These are phyloP conservation scores for Vaccinium darrowii DNA, from an alignment of 148 eudicot genomes.

Conservation along the genomic window DNA sequence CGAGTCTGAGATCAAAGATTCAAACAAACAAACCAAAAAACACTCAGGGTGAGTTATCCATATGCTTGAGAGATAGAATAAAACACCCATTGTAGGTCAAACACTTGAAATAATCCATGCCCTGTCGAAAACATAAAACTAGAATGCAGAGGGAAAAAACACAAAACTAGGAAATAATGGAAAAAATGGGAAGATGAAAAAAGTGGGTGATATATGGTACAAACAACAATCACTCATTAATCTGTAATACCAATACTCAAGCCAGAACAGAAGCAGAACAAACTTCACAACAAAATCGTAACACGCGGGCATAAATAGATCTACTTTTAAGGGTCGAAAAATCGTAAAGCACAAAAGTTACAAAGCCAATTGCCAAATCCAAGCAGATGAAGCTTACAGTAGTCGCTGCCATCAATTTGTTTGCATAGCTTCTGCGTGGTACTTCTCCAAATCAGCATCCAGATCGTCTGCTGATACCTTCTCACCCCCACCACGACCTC, in stretches of 20 bases:
- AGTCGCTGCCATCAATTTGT: slow-evolving; percentile 22
- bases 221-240: slow-evolving; percentile 7
- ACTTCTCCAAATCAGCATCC: slow-evolving; percentile 55
- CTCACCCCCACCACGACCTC: slow-evolving; percentile 29
- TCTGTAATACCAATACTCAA: neutral
- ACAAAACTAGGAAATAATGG: neutral
- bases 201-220: neutral
- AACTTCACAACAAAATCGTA: neutral
- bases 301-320: neutral
- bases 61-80: neutral
- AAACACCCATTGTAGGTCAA: neutral
- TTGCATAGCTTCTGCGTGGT: slow-evolving; percentile 46
- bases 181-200: neutral
- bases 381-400: neutral
- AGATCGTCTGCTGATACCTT: slow-evolving; percentile 42
- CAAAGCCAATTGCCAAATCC: neutral
- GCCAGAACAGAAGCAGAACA: slow-evolving; percentile 1
- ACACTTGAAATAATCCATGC: neutral
- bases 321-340: neutral
- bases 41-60: neutral
- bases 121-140: neutral
- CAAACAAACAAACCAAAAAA: neutral
- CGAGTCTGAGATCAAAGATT: neutral
- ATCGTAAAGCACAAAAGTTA: neutral
- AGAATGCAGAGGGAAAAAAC: neutral